Percentiles rank a stretch among this genome's conserved stretches.
phyloP scores from a whole-genome alignment of 2,329 filamentous ascomycete genomes.

The Myrmaecium sp. region DNA sequence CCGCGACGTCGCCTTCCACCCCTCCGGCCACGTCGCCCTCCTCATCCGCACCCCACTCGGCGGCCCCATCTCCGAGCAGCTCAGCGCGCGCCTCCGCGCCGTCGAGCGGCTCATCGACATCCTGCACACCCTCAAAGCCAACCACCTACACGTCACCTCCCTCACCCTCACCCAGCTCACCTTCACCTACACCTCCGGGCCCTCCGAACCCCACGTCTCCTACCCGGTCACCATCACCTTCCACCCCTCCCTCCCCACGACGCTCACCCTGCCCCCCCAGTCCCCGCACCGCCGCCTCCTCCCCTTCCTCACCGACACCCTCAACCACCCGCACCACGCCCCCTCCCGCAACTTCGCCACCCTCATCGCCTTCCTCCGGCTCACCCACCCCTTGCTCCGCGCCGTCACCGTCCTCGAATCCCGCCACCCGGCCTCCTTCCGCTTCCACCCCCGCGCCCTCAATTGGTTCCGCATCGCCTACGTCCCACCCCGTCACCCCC shows the following conservation, averaged over 20 bases:
- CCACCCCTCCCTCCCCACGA: conserved; percentile 23
- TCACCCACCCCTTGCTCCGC: conserved; percentile 2
- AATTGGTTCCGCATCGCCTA: conserved; percentile 28
- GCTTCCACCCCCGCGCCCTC: conserved; percentile 30
- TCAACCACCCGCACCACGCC: conserved; percentile 32
- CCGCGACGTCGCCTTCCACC: conserved; percentile 45
- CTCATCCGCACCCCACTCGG: conserved; percentile 43
- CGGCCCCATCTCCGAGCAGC: conserved; percentile 38
- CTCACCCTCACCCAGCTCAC: conserved; percentile 45
- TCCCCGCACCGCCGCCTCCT: conserved; percentile 53
- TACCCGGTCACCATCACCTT: conserved; percentile 31
- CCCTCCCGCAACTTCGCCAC: conserved; percentile 45
- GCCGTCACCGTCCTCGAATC: conserved; percentile 1
- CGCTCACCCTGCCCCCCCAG: conserved; percentile 39
- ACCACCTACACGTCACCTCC: conserved; percentile 39
- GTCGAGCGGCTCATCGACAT: conserved; percentile 57
- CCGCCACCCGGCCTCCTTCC: too few relatives aligned
- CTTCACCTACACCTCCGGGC: conserved; percentile 49
- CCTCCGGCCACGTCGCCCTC: conserved; percentile 45
- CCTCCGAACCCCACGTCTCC: conserved; percentile 40
- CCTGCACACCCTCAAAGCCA: conserved; percentile 44
- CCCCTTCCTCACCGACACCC: conserved; percentile 39
- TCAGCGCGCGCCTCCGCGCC: conserved; percentile 44
- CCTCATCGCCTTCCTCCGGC: conserved; percentile 19
- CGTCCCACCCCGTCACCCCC: conserved; percentile 21